Evolutionary conservation across 164 flowering plant species (phyloP), one percentile per base, ranked within the genome.

Genomic region (Kalanchoe fedtschenkoi): DNA sequence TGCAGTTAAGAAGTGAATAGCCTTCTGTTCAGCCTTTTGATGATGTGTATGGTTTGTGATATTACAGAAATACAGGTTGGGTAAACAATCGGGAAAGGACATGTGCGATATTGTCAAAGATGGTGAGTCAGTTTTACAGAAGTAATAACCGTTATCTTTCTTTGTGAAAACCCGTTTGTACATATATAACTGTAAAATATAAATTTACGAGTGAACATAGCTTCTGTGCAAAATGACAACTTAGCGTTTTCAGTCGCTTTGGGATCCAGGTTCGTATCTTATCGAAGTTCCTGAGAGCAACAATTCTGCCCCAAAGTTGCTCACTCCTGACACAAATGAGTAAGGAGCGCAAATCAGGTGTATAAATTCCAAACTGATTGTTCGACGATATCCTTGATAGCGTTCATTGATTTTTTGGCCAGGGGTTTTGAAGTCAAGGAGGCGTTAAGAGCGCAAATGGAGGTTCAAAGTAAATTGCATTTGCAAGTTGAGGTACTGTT

Each of bases 1-100:
- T 10, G 5, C 5, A n/a, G 5, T 19, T 21, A 21, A 21, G 29
- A 47, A 47, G 21, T 1, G 5, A n/a, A 44, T 5, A 24, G 22
- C 2, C 21, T 47, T 9, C 54, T 13, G 5, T n/a, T 43, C 22
- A n/a, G 51, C 22, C n/a, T n/a, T n/a, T 51, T 1, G 24, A 24
- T 26, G 15, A 16, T 4, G 30, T 24, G 28, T 0, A 51, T 24
- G 32, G 56, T 28, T n/a, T 6, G 32, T 24, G 3, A 51, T 28
- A 11, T 26, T 9, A 24, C 84, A 87, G 90, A 87, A 87, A 68
- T 87, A 84, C 76, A 75, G 95, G 65, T 66, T 87, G 58, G 88
- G 95, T 26, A 83, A 76, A 77, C 95, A 83, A 60, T 68, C 88
- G 38, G 86, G 82, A 64, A 87, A 76, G 65, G 93, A 84, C 56